A percentile compares a stretch with the other conserved stretches of the same genome.
phyloP scores from a whole-genome alignment of 1,284 basidiomycete species.

The Bothia castanella region DNA sequence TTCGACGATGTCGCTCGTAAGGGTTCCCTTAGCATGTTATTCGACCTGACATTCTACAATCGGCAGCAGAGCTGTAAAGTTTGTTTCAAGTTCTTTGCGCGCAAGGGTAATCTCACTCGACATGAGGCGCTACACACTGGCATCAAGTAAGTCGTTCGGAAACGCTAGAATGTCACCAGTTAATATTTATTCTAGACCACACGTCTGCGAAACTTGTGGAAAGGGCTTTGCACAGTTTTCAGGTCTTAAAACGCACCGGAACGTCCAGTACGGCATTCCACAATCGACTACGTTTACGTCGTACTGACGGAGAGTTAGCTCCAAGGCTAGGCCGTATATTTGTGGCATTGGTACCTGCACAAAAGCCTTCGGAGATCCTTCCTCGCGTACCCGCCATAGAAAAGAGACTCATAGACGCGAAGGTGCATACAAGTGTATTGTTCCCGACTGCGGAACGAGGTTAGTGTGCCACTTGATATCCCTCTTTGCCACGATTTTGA shows the following conservation, averaged over 20 bases:
- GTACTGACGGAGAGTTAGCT: conserved; percentile 37
- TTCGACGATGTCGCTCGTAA: conserved; percentile 28
- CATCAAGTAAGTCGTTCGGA: conserved; percentile 37
- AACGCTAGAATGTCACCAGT: not conserved
- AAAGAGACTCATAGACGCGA: conserved; percentile 50
- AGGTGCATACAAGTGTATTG: conserved; percentile 44
- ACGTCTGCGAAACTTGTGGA: conserved; percentile 44
- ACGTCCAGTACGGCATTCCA: conserved; percentile 50
- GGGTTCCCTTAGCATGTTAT: not conserved
- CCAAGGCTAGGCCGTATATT: conserved; percentile 46
- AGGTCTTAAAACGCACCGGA: conserved; percentile 54
- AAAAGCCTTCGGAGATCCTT: conserved; percentile 57
- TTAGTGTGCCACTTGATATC: conserved; percentile 24
- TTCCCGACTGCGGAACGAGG: conserved; percentile 45
- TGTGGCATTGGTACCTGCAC: conserved; percentile 46
- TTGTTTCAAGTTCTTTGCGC: conserved; percentile 46
- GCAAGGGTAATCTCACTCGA: conserved; percentile 52
- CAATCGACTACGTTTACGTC: not conserved
- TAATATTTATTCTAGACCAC: conserved; percentile 36
- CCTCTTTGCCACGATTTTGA: conserved; percentile 1
- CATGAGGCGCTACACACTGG: conserved; percentile 46
- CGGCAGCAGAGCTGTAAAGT: conserved; percentile 34
- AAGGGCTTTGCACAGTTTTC: conserved; percentile 53
- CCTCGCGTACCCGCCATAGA: conserved; percentile 57
- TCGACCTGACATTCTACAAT: conserved; percentile 6